Evolutionary conservation across 495 filamentous ascomycete genomes (phyloP), one percentile per base, ranked within the genome.

Genomic region (Aspergillus affinis): DNA sequence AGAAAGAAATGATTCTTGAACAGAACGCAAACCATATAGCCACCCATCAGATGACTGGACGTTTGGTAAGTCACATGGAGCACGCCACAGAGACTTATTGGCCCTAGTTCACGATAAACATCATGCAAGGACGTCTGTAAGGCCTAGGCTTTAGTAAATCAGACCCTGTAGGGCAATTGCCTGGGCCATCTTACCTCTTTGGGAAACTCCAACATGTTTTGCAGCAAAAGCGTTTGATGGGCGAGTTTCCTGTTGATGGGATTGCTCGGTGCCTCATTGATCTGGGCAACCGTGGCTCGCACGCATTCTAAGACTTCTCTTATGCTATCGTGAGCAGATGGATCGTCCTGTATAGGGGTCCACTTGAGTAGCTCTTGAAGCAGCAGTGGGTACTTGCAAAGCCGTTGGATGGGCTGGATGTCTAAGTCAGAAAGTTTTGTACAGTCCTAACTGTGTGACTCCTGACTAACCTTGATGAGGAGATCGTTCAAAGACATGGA

Each of bases 341-440:
- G 90, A 66, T 91, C 93, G 65, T 97, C 93, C 60, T 84, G 85
- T 7, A 90, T 88, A 15, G 90, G 89, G 0, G 92, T 97, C 61
- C 89, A 78, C 63, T 87, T 90, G 57, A 90, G 78, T 44, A 98
- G 78, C 58, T 97, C 91, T 6, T 86, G 80, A 54, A 98, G 90
- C 20, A 98, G 78, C 36, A 98, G 81, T 10, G 90, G 90, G 74
- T 98, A 98, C 76, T 89, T 92, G 81, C 90, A 95, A 15, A 98
- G 83, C 36, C 94, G 83, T 78, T 98, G 94, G 56, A 97, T 91
- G 0, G 94, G 94, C 94, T 97, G 65, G 30, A 47, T 10, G 15
- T 15, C 51, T 17, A 20, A 15, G 36, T 41, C 36, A 41, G 36
- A 41, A 41, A 41, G 6, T 0, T 41, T 2, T 2, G 5, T 29